Evolutionary conservation across 2,329 filamentous ascomycete species (phyloP).

Genomic region (Chaetomiaceae sp.): DNA sequence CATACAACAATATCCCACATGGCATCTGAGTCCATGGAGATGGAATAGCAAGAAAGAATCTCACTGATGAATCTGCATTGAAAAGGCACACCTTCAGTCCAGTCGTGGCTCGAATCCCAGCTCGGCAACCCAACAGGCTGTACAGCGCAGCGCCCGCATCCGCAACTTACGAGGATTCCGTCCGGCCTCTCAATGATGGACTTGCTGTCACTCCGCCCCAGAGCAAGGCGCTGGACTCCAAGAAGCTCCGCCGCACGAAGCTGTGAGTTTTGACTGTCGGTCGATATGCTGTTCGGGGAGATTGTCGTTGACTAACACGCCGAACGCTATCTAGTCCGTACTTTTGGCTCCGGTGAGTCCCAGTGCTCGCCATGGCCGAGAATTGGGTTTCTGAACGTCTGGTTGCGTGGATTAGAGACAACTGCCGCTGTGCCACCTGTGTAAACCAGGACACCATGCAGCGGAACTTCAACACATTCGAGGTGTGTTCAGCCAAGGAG

Average conservation of each 20-base stretch:
- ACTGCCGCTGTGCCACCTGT: slow-evolving; percentile 64
- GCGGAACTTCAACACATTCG: slow-evolving; percentile 62
- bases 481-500: slow-evolving; percentile 35
- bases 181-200: not conserved
- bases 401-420: slow-evolving; percentile 48
- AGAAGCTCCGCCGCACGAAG: not conserved
- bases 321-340: slow-evolving; percentile 2
- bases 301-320: not conserved
- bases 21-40: too few relatives aligned
- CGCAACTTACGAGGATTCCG: not conserved
- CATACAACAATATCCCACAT: too few relatives aligned
- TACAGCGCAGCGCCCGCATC: not conserved
- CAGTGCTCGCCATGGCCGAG: too few relatives aligned
- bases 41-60: too few relatives aligned
- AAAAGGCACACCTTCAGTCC: not conserved
- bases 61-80: not conserved
- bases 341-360: slow-evolving; percentile 24
- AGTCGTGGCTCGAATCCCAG: not conserved
- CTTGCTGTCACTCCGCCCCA: not conserved
- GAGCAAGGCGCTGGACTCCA: too few relatives aligned
- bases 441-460: slow-evolving; percentile 68
- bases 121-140: not conserved
- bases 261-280: not conserved
- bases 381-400: not conserved
- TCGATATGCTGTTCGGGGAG: too few relatives aligned